A percentile compares a stretch with the other conserved stretches of the same genome.
Conservation (phyloP, 768 basidiomycete genomes). For the Boletus subcaerulescens region DNA sequence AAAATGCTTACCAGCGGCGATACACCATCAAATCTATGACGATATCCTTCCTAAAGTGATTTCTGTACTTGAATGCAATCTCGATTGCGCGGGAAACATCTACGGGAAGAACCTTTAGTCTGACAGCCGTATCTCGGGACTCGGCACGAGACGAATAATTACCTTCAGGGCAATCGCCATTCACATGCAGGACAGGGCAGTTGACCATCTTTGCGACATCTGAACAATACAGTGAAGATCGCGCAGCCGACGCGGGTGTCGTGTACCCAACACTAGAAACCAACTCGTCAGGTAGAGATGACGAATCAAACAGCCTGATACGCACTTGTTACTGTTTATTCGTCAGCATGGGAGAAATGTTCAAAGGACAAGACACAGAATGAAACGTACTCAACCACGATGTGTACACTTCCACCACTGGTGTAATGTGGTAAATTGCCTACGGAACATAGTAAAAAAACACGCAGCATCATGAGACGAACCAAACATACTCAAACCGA, state of each 20-base stretch:
- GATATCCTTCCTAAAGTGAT: conserved; percentile 87
- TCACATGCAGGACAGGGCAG: conserved; percentile 85
- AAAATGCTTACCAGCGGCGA: conserved; percentile 60
- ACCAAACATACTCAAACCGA: conserved; percentile 68
- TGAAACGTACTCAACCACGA: conserved; percentile 80
- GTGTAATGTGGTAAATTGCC: conserved; percentile 90
- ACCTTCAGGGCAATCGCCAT: conserved; percentile 89
- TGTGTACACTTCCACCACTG: conserved; percentile 84
- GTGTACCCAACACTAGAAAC: conserved; percentile 83
- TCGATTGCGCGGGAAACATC: conserved; percentile 85
- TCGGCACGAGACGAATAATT: background rate
- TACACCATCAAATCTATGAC: conserved; percentile 90
- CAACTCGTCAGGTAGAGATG: background rate
- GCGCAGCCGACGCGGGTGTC: conserved; percentile 78
- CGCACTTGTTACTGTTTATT: conserved; percentile 56
- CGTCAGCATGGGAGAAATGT: background rate
- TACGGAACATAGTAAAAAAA: conserved; percentile 25
- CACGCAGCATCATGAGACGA: background rate
- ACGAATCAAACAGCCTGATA: background rate
- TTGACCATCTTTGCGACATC: conserved; percentile 90
- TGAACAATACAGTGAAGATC: conserved; percentile 86
- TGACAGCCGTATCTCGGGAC: background rate
- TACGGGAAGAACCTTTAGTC: conserved; percentile 22
- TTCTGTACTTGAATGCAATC: conserved; percentile 83
- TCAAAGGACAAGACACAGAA: background rate